Percentiles rank a stretch among this genome's conserved stretches.
Evolutionary conservation across 441 rosid genomes (phyloP).

Genomic region (Hura crepitans): DNA sequence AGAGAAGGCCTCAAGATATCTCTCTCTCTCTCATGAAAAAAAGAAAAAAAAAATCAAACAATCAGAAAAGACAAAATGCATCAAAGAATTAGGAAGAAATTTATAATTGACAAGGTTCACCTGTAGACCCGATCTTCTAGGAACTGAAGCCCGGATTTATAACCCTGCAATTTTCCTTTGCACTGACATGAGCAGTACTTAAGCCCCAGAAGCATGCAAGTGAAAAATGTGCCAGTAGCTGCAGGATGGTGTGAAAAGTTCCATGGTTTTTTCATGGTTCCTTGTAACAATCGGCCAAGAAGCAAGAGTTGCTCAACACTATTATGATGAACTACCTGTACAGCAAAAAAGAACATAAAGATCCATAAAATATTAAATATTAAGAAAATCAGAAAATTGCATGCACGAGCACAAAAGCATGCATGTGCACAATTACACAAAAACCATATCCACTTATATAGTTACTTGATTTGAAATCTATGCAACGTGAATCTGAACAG

Average conservation of each 20-base stretch:
- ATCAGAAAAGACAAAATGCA: slow-evolving; percentile 6
- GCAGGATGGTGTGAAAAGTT: slow-evolving; percentile 96
- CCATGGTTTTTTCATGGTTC: slow-evolving; percentile 81
- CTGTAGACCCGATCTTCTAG: slow-evolving; percentile 93
- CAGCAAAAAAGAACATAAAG: slow-evolving; percentile 27
- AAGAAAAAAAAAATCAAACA: neutral
- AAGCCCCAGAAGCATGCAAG: slow-evolving; percentile 94
- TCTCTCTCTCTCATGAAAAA: neutral
- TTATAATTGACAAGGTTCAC: slow-evolving; percentile 36
- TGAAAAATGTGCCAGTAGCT: slow-evolving; percentile 93
- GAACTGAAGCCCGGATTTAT: slow-evolving; percentile 80
- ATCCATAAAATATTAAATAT: slow-evolving; percentile 17
- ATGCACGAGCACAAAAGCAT: neutral
- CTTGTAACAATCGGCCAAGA: slow-evolving; percentile 87
- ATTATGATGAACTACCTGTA: slow-evolving; percentile 84
- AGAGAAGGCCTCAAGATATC: neutral
- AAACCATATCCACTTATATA: neutral
- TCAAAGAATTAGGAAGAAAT: slow-evolving; percentile 18
- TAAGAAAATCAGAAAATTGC: slow-evolving; percentile 16
- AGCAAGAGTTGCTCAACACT: slow-evolving; percentile 94
- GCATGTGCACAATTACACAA: neutral
- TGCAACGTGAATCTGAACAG: neutral
- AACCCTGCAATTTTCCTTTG: slow-evolving; percentile 81
- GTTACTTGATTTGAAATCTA: neutral
- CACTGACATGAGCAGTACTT: slow-evolving; percentile 87